Base-by-base conservation (phyloP, 257 asterid genomes). In the Phtheirospermum japonicum region DNA sequence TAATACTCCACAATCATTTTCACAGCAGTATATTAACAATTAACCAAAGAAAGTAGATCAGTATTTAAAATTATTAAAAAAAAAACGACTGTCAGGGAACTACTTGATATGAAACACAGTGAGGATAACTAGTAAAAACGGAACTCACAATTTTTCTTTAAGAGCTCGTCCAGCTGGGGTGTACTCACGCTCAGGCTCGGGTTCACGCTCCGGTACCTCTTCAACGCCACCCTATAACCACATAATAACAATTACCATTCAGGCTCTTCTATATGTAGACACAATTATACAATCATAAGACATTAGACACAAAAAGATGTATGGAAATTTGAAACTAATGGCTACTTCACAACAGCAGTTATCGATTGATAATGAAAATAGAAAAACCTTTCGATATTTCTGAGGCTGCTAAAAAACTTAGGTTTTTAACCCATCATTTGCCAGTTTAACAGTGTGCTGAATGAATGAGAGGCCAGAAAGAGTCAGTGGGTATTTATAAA, bases 141-240 rank as follows among this genome's bases (percentile, higher is more conserved):
- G 54, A 67, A 87, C 99, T 87, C 74, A 89, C 97, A 69, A 93
- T 85, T 89, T 93, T 46, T 80, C 85, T 80, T 89, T 93, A 31
- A 80, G 79, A 62, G 95, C 95, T 54, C 84, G 85, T 61, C 97
- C 96, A 9, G 91, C 95, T 70, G 81, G 77, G 28, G 94, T 80
- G 57, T 93, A 93, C 78, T 79, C 88, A 20, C 90, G 80, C 51
- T 62, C 76, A 26, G 91, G 92, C 80, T 84, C 89, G 7, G 77
- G 81, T 52, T 81, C 83, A 65, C 74, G 83, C 79, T 81, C 92
- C 16, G 71, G 86, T 68, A 75, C 90, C 69, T 68, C 94, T 71
- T 74, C 95, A 58, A 57, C 85, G 42, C 73, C 88, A 71, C 64
- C 70, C 97, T 89, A 77, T 55, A 40, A 74, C 7, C 70, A 77